phyloP scores from a whole-genome alignment of 352 stramenopile genomes.

The Halophytophthora batemanensis region DNA sequence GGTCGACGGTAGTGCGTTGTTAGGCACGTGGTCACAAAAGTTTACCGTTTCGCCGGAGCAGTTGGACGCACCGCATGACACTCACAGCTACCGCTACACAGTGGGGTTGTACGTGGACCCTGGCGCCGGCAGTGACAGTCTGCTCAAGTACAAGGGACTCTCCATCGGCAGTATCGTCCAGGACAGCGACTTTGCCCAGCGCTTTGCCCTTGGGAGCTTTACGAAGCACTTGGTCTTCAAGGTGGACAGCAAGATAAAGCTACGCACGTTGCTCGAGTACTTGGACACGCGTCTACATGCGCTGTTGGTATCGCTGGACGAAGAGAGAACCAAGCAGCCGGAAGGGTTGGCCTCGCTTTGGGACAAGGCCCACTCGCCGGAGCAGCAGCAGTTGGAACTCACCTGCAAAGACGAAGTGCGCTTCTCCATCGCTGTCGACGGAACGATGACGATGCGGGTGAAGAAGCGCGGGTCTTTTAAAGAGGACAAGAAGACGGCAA shows the following conservation, averaged over 20 bases:
- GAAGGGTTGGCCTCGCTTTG: constrained; percentile 31
- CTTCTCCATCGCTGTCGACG: constrained; percentile 44
- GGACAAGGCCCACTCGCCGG: constrained; percentile 28
- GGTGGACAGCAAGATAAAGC: constrained; percentile 41
- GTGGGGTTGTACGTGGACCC: constrained; percentile 73
- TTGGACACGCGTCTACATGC: constrained; percentile 45
- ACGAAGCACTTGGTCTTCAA: constrained; percentile 72
- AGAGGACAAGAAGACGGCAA: constrained; percentile 26
- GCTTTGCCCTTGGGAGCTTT: constrained; percentile 62
- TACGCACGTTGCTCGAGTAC: constrained; percentile 49
- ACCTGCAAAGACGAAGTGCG: constrained; percentile 48
- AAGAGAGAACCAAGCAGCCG: constrained; percentile 18
- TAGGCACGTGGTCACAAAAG: constrained; percentile 70
- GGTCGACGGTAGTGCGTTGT: constrained; percentile 49
- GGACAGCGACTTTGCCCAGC: constrained; percentile 71
- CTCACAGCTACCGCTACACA: constrained; percentile 41
- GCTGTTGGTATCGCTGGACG: constrained; percentile 18
- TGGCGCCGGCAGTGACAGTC: constrained; percentile 45
- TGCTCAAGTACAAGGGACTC: constrained; percentile 82
- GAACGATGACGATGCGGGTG: constrained; percentile 40
- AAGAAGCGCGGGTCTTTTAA: constrained; percentile 33
- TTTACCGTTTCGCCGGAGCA: constrained; percentile 37
- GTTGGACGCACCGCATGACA: constrained; percentile 32
- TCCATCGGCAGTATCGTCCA: constrained; percentile 75
- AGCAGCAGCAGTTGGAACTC: constrained; percentile 27